Base-by-base conservation (phyloP, 2,329 filamentous ascomycete genomes). In the Aplosporella prunicola region DNA sequence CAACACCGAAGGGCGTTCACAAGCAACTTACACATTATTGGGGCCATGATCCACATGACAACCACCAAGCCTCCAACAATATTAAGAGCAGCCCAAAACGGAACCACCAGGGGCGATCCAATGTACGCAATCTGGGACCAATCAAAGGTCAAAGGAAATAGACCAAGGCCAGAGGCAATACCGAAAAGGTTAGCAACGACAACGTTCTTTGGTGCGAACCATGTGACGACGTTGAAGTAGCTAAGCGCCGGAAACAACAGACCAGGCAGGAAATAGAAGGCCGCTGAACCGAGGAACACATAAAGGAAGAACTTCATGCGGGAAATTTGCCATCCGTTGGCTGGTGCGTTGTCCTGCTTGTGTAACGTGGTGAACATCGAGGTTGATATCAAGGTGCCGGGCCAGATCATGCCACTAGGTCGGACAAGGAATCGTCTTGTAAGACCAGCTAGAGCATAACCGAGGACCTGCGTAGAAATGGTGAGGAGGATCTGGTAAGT, bases 111-210 rank as follows among this genome's bases (percentile, higher is more conserved):
- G 0, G 82, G 86, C 4, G 84, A 91, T 11, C 86, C 86, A 48
- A 93, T 91, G 52, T 89, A 76, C 0, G 86, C 85, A 44, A 93
- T 80, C 53, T 93, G 86, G 1, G 83, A 82, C 86, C 86, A 93
- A 62, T 93, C 86, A 51, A 93, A 93, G 0, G 86, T 93, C 50
- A 93, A 56, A 0, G 86, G 86, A 44, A 93, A 86, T 22, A 93
- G 63, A 1, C 85, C 85, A 10, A 93, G 70, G 2, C 86, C 86
- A 2, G 85, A 89, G n/a, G 78, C 74, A 11, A 89, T 81, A 11
- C 86, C 86, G 52, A 93, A 93, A 30, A 93, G 65, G 56, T 93
- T 93, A 20, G 86, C 81, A 29, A 93, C 66, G 3, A 93, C 77
- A n/a, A 91, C 81, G 48, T 81, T 93, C 46, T 86, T 78, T 0